These are phyloP conservation scores for Aspergillus sp. DNA, from an alignment of 2,329 filamentous ascomycete genomes.

Conservation along the genomic window DNA sequence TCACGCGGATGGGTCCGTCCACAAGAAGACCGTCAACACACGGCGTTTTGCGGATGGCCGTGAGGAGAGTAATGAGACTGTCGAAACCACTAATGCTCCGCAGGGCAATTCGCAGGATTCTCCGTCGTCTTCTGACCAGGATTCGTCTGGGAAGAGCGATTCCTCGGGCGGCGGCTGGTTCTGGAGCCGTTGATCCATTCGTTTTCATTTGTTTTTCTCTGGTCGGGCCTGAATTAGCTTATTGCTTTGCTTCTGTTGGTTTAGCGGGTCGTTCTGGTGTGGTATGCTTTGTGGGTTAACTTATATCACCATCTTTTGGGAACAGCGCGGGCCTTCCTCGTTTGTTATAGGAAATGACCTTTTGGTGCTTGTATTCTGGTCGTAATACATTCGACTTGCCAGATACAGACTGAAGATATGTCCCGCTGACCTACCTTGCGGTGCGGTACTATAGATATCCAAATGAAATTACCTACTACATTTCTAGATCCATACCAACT, in stretches of 20 bases:
- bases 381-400: too few relatives aligned
- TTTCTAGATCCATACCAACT: too few relatives aligned
- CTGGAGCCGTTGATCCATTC: conserved; percentile 18
- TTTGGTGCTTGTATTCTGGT: too few relatives aligned
- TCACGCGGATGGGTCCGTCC: conserved; percentile 48
- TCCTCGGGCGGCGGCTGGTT: conserved; percentile 26
- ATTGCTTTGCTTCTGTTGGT: conserved; percentile 3
- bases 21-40: conserved; percentile 49
- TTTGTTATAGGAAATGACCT: too few relatives aligned
- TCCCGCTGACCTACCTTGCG: too few relatives aligned
- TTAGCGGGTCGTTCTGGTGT: conserved; percentile 1
- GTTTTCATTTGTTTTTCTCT: background rate
- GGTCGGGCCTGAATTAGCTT: too few relatives aligned
- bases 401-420: too few relatives aligned
- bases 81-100: conserved; percentile 31
- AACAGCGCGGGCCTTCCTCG: too few relatives aligned
- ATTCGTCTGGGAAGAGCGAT: conserved; percentile 2
- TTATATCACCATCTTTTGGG: too few relatives aligned
- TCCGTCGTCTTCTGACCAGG: conserved; percentile 1
- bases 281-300: too few relatives aligned
- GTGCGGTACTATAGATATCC: too few relatives aligned
- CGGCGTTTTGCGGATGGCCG: conserved; percentile 51
- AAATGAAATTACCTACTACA: too few relatives aligned
- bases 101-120: conserved; percentile 1
- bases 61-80: conserved; percentile 49